A percentile compares a stretch with the other conserved stretches of the same genome.
phyloP scores from a whole-genome alignment of 805 yeast genomes.

The Saccharomycopsis microspora region DNA sequence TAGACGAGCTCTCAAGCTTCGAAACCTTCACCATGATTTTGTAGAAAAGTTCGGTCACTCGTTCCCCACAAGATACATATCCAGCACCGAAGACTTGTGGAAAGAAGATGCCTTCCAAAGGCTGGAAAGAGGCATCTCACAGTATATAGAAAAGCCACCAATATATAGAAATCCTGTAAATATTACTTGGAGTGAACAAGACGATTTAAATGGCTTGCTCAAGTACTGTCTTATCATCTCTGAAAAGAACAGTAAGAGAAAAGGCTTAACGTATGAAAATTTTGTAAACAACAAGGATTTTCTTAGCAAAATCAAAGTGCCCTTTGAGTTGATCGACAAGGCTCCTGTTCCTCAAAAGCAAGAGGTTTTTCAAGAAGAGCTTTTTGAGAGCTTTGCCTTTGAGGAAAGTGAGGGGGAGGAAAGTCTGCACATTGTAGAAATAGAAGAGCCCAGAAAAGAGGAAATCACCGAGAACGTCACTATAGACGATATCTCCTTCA shows the following conservation, averaged over 20 bases:
- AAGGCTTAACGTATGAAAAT: constrained; percentile 1
- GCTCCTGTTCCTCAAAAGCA: background rate
- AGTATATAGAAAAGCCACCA: constrained; percentile 21
- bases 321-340: background rate
- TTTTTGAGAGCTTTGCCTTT: too few relatives aligned
- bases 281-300: background rate
- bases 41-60: constrained; percentile 23
- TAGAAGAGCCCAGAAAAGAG: too few relatives aligned
- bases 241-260: background rate
- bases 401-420: too few relatives aligned
- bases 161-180: constrained; percentile 19
- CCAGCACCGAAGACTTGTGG: constrained; percentile 45
- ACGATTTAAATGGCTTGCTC: constrained; percentile 22
- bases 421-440: too few relatives aligned
- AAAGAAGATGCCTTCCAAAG: constrained; percentile 47
- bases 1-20: constrained; percentile 1
- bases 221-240: constrained; percentile 5
- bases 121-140: constrained; percentile 25
- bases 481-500: too few relatives aligned
- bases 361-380: too few relatives aligned
- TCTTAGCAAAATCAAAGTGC: background rate
- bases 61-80: constrained; percentile 22
- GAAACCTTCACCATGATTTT: constrained; percentile 39
- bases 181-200: constrained; percentile 32
- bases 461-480: too few relatives aligned